Evolutionary conservation across 1,139 yeast species (phyloP), one percentile per base, ranked within the genome.

Genomic region (Lodderomyces margitis): DNA sequence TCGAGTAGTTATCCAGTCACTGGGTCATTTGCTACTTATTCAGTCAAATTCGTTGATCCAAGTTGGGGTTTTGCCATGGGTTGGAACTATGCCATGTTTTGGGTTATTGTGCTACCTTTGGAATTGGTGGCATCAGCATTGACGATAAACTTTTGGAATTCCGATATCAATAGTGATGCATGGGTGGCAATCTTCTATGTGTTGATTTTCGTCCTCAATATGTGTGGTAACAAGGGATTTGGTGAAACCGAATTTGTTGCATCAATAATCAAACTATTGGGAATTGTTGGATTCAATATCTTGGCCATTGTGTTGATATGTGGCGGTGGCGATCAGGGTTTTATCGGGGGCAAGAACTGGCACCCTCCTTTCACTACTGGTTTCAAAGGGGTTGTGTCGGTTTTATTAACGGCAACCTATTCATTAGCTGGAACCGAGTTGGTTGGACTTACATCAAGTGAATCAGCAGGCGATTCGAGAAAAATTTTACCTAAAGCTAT

Each of bases 61-160:
- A 74, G 87, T 9, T 79, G 85, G 78, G 89, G 88, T 34, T 87
- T 87, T 59, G 82, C 87, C 31, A 76, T 80, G 68, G 87, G 84
- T 37, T 78, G 82, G 78, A 82, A 81, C 61, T 83, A 82, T 58
- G 80, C 81, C 34, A 59, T 82, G 46, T 81, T 79, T 61, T 83
- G 88, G 89, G 70, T 81, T 15, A 74, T 83, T 41, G 81, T 82
- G 35, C 60, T 83, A 47, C 89, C 91, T 2, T 64, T 81, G 47
- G 91, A 84, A 58, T 68, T 83, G 51, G 87, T 82, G 46, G 89
- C 89, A 9, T 81, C 85, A 33, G 75, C 88, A 7, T 66, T 83
- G 51, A 80, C 87, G 9, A 81, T 83, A 45, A 67, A 75, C 42
- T 83, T 73, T 56, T 84, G 92, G 91, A 71, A 80, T 27, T 61